phyloP scores from a whole-genome alignment of 2,329 filamentous ascomycete genomes.

The Arachnomyces sp. region DNA sequence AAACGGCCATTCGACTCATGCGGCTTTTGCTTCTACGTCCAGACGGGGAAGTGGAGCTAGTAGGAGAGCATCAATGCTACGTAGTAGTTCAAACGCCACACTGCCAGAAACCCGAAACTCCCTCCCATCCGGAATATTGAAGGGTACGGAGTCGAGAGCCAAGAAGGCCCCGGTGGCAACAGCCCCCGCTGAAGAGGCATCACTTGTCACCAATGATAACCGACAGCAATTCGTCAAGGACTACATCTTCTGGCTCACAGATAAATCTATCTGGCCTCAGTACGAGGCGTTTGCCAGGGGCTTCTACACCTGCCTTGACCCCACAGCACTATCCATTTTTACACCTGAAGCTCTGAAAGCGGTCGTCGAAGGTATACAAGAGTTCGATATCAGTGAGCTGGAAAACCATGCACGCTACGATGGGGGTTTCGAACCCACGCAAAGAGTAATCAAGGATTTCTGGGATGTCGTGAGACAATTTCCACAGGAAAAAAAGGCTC shows the following conservation, averaged over 20 bases:
- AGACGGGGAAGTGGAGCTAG: neutral
- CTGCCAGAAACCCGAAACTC: neutral
- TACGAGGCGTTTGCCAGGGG: constrained; percentile 73
- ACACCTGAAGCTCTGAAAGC: constrained; percentile 63
- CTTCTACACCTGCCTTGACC: constrained; percentile 67
- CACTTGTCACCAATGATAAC: constrained; percentile 73
- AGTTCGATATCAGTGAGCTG: constrained; percentile 70
- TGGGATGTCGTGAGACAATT: constrained; percentile 71
- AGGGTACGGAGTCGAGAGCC: constrained; percentile 19
- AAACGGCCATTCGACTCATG: neutral
- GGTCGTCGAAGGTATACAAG: constrained; percentile 73
- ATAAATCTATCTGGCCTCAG: constrained; percentile 68
- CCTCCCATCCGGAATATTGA: constrained; percentile 15
- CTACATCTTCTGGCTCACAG: constrained; percentile 76
- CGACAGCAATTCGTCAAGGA: constrained; percentile 70
- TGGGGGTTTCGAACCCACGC: constrained; percentile 61
- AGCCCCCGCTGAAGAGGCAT: constrained; percentile 45
- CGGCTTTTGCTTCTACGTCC: neutral
- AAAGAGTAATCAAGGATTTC: constrained; percentile 68
- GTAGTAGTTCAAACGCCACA: constrained; percentile 1
- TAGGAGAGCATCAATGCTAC: constrained; percentile 9
- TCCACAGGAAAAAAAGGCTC: constrained; percentile 59
- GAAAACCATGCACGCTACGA: constrained; percentile 69
- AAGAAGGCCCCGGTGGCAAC: constrained; percentile 20
- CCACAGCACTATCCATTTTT: constrained; percentile 64